Percentiles rank a stretch among this genome's conserved stretches.
phyloP scores from a whole-genome alignment of 1,284 basidiomycete genomes.

The Ceratobasidium sp. region DNA sequence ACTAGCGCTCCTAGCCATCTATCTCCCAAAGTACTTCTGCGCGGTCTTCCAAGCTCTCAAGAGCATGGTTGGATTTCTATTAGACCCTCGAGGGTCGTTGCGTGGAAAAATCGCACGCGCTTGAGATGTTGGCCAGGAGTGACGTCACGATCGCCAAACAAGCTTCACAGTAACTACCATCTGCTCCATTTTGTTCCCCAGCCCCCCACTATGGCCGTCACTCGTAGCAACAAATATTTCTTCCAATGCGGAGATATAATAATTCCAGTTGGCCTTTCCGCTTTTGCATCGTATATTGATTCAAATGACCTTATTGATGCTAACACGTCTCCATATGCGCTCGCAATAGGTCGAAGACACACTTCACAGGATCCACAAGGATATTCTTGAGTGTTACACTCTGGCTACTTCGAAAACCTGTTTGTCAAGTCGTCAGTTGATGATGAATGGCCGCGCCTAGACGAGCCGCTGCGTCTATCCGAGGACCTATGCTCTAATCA shows the following conservation, averaged over 20 bases:
- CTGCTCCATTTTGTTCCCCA: too few species aligned
- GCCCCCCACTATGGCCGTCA: too few species aligned
- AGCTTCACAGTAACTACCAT: too few species aligned
- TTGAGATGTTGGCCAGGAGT: too few species aligned
- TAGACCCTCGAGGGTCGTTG: too few species aligned
- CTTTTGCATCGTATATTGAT: background rate
- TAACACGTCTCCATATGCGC: background rate
- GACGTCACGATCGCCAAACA: too few species aligned
- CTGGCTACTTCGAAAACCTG: background rate
- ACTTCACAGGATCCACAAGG: conserved; percentile 3
- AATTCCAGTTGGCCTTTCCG: background rate
- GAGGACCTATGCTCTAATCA: background rate
- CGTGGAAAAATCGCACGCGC: too few species aligned
- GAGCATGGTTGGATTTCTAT: too few species aligned
- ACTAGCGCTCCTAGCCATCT: too few species aligned
- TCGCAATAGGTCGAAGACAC: conserved; percentile 3
- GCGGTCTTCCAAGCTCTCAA: too few species aligned
- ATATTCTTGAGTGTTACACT: background rate
- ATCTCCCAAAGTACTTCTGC: too few species aligned
- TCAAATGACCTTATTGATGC: background rate
- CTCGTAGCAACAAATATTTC: conserved; percentile 1
- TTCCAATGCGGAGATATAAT: conserved; percentile 9
- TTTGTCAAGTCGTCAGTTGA: background rate
- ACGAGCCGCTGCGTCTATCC: background rate
- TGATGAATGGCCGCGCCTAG: background rate